These are phyloP conservation scores for Panicum virgatum DNA, from an alignment of 202 grass and related monocot genomes.

Conservation along the genomic window DNA sequence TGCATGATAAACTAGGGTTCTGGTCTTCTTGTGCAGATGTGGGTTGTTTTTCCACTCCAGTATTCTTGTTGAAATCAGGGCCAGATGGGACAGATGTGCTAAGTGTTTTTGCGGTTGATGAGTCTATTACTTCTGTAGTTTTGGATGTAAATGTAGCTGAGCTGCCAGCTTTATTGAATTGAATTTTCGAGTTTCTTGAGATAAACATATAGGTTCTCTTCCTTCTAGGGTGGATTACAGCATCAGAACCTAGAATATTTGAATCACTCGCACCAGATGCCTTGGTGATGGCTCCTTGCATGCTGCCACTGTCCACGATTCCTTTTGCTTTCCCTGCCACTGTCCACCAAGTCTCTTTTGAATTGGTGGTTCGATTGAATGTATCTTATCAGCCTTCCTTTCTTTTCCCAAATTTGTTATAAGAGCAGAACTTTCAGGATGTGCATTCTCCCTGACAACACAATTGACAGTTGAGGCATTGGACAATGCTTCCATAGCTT, in stretches of 20 bases:
- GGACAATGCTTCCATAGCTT: slow-evolving; percentile 74
- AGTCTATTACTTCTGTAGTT: slow-evolving; percentile 20
- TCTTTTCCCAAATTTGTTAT: slow-evolving; percentile 34
- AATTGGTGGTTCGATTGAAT: slow-evolving; percentile 20
- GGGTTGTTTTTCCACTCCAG: slow-evolving; percentile 21
- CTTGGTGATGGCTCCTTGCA: slow-evolving; percentile 14
- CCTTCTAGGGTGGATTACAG: slow-evolving; percentile 44
- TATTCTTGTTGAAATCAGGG: slow-evolving; percentile 31
- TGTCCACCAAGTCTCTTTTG: slow-evolving; percentile 29
- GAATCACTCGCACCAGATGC: slow-evolving; percentile 31
- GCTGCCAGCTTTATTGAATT: slow-evolving; percentile 41
- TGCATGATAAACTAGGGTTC: slow-evolving; percentile 18
- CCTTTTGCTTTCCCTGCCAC: slow-evolving; percentile 34
- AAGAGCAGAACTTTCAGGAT: slow-evolving; percentile 28
- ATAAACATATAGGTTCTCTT: slow-evolving; percentile 47
- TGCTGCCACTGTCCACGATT: slow-evolving; percentile 19
- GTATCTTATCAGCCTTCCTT: slow-evolving; percentile 2
- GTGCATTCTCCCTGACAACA: slow-evolving; percentile 26
- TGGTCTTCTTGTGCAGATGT: slow-evolving; percentile 28
- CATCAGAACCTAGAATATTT: slow-evolving; percentile 36
- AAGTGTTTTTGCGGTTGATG: slow-evolving; percentile 24
- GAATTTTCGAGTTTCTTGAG: slow-evolving; percentile 60
- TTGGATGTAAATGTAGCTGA: slow-evolving; percentile 10
- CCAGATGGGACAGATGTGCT: slow-evolving; percentile 19
- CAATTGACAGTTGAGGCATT: slow-evolving; percentile 41